Conservation (phyloP, 2,329 filamentous ascomycete species). For the Phialophora expanda region DNA sequence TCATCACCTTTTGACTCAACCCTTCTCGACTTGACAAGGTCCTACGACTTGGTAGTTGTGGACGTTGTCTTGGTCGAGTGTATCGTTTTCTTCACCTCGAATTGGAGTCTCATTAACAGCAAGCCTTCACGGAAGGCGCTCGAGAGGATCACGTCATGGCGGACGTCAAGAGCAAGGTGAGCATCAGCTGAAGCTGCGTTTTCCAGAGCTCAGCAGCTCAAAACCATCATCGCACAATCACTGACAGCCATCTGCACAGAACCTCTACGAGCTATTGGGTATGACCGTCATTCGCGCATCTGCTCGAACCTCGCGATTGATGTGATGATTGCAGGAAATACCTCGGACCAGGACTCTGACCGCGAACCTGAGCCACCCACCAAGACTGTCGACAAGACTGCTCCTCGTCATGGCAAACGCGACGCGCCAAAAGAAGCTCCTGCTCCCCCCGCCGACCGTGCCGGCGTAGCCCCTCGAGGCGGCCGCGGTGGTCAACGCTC, state of each 20-base stretch:
- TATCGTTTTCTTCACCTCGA: constrained; percentile 39
- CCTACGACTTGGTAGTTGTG: constrained; percentile 29
- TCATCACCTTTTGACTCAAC: constrained; percentile 25
- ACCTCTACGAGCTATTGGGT: constrained; percentile 99
- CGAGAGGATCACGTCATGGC: constrained; percentile 56
- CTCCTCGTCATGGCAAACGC: constrained; percentile 80
- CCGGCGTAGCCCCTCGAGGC: constrained; percentile 42
- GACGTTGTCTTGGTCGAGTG: constrained; percentile 39
- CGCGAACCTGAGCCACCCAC: constrained; percentile 76
- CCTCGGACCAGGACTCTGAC: constrained; percentile 74
- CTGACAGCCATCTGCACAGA: constrained; percentile 61
- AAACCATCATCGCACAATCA: constrained; percentile 19
- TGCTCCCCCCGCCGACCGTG: constrained; percentile 58
- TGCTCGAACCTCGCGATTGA: neutral
- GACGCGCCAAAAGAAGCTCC: constrained; percentile 79
- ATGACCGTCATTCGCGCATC: constrained; percentile 49
- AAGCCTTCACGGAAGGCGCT: constrained; percentile 59
- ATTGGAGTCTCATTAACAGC: constrained; percentile 54
- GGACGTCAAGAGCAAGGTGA: constrained; percentile 60
- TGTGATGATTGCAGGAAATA: constrained; percentile 62
- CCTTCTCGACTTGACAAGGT: constrained; percentile 38
- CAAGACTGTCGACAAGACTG: constrained; percentile 86
- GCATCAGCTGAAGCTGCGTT: constrained; percentile 34
- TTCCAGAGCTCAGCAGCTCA: constrained; percentile 27
- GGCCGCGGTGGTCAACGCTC: constrained; percentile 59